Base-by-base conservation (phyloP, 495 filamentous ascomycete genomes). In the Physcia stellaris region DNA sequence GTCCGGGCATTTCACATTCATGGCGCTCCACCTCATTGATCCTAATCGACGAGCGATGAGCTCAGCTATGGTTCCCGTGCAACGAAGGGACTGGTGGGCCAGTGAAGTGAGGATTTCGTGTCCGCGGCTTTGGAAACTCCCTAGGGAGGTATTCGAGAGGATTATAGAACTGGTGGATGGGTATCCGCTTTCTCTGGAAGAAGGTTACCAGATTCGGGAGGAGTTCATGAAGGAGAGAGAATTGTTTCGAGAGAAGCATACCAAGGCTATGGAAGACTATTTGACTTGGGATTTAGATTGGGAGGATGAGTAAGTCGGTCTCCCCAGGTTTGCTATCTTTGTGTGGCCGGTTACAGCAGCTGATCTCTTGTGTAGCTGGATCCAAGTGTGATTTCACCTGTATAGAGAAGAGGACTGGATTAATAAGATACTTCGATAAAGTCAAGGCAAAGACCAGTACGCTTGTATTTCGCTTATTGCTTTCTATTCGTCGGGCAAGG, bases 21-120 rank as follows among this genome's bases (percentile, higher is more conserved):
- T 77, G 1, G 60, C 55, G 0, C 54, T 78, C 15, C 72, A 62
- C 48, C 58, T 79, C 4, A 56, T 78, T 11, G 70, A 77, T 45
- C 74, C 74, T 0, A 54, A 63, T 21, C 52, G 61, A 13, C 61
- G 71, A 6, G 61, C 74, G 34, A 63, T 74, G 24, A 67, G 61
- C 1, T 75, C 74, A 0, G 62, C 64, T 0, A 68, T 71, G 40
- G 63, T 79, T 0, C 72, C 75, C 3, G 70, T 71, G 0, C 73
- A 70, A 43, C 46, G 58, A 11, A 13, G 55, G 2, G 58, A 64
- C 41, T 66, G 62, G 62, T 57, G 52, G 33, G 31, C 46, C 0
- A 20, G 42, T 2, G 41, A 50, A 0, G 32, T 50, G 3, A 39
- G 37, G 0, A 28, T 39, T 4, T 1, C 7, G 4, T 16, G 32